Evolutionary conservation across 2,329 filamentous ascomycete genomes (phyloP), one percentile per base, ranked within the genome.

Genomic region (Microcyclospora pomicola): DNA sequence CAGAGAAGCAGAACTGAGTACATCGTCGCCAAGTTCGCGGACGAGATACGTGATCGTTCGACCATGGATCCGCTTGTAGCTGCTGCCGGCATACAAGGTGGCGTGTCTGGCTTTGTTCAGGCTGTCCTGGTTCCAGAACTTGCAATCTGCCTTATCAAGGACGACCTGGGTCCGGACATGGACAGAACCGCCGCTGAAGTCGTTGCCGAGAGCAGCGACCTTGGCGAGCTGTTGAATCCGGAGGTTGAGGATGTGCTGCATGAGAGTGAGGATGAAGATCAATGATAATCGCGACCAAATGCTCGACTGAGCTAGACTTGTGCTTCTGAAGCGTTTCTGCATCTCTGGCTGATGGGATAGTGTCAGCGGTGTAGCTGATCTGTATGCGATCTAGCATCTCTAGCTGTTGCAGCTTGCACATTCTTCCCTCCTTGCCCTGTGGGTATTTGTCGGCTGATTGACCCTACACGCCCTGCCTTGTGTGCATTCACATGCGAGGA

Each of bases 61-160:
- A 44, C 36, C 3, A 48, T 44, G 14, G 55, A 59, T 39, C 44
- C 47, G 13, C 43, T 59, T 11, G 43, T 61, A n/a, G 46, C 52
- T 2, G 38, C 50, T 15, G 44, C 49, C 9, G 56, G 56, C 10
- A 47, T 53, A 2, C 46, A 49, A 27, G 58, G 58, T 6, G 58
- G 58, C 14, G 49, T 60, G 2, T 52, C 53, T 11, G 57, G 56
- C 0, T 60, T 54, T 36, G 50, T 60, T 9, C 55, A 60, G 32
- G 47, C 50, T 9, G 56, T 61, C 2, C 42, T 61, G 2, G 56
- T 59, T 27, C 58, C 59, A 1, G 58, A 61, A 41, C 40, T 61
- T n/a, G 56, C 55, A 5, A 39, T 55, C 28, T 38, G 43, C 12
- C 46, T 61, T 3, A 50, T 61, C 14, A 53, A 47, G 42, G 55